A percentile compares a stretch with the other conserved stretches of the same genome.
These are phyloP conservation scores for Elsinoe fawcettii DNA, from an alignment of 2,329 filamentous ascomycete genomes.

Conservation along the genomic window DNA sequence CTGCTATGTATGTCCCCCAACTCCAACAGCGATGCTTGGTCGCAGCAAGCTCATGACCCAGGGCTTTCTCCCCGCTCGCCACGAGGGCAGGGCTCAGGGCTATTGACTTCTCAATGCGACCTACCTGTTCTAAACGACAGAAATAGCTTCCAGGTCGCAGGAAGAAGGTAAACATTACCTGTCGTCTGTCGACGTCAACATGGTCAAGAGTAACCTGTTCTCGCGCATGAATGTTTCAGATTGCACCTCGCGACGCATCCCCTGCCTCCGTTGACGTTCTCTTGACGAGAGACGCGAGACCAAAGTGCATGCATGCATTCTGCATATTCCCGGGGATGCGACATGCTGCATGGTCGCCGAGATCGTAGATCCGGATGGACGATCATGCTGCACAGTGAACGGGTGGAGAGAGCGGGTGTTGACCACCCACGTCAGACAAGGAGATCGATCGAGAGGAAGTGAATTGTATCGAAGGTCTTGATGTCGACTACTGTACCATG, in stretches of 20 bases:
- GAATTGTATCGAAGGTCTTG: background rate
- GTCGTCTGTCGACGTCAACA: too few species aligned
- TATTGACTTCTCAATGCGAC: background rate
- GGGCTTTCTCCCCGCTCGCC: background rate
- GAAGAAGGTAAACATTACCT: background rate
- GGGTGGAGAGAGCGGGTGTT: background rate
- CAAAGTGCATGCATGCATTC: background rate
- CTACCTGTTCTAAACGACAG: background rate
- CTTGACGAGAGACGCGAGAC: background rate
- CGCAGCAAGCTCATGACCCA: background rate
- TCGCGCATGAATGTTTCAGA: too few species aligned
- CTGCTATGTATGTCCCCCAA: background rate
- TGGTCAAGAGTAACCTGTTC: too few species aligned
- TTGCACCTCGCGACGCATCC: background rate
- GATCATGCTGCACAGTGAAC: background rate
- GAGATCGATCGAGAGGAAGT: background rate
- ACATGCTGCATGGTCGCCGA: constrained; percentile 2
- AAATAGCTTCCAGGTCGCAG: background rate
- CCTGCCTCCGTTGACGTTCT: background rate
- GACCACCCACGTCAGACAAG: background rate
- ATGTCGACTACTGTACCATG: background rate
- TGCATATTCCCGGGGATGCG: background rate
- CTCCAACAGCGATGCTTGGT: background rate
- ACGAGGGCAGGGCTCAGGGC: background rate
- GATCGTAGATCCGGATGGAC: background rate